These are phyloP conservation scores for Lentinus brumalis DNA, from an alignment of 768 basidiomycete species.

Conservation along the genomic window DNA sequence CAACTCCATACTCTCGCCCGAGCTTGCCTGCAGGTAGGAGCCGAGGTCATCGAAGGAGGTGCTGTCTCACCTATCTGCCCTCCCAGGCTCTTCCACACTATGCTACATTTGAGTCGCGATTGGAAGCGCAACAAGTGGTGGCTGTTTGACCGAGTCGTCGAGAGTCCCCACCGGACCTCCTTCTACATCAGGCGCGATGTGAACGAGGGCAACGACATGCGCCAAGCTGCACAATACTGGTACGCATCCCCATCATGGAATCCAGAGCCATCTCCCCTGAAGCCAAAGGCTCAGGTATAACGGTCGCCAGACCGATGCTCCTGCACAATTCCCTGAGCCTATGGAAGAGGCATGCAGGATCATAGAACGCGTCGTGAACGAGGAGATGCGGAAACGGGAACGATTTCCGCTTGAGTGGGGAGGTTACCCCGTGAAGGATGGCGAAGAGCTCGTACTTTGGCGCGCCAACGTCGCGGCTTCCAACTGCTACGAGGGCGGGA, in stretches of 20 bases:
- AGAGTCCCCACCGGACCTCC: slow-evolving; percentile 82
- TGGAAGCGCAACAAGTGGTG: slow-evolving; percentile 85
- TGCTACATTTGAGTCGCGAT: slow-evolving; percentile 58
- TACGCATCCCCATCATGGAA: slow-evolving; percentile 30
- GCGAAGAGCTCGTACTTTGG: slow-evolving; percentile 46
- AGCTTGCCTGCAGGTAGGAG: slow-evolving; percentile 58
- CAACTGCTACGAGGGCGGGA: slow-evolving; percentile 81
- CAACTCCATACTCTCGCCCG: slow-evolving; percentile 64
- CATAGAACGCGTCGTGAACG: slow-evolving; percentile 70
- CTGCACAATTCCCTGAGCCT: slow-evolving; percentile 55
- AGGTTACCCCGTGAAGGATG: slow-evolving; percentile 26
- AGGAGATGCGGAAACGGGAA: slow-evolving; percentile 61
- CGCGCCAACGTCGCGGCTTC: slow-evolving; percentile 84
- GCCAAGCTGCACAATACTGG: slow-evolving; percentile 78
- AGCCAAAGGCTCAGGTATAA: slow-evolving; percentile 68
- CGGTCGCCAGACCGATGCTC: slow-evolving; percentile 61
- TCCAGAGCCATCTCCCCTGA: not conserved
- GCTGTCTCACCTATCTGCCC: not conserved
- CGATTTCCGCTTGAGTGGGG: slow-evolving; percentile 73
- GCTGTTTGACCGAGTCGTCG: slow-evolving; percentile 79
- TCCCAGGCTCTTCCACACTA: slow-evolving; percentile 63
- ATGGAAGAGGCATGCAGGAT: slow-evolving; percentile 83
- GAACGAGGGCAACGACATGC: slow-evolving; percentile 51
- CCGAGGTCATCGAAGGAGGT: too few species aligned
- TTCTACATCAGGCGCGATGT: slow-evolving; percentile 58